A percentile compares a stretch with the other conserved stretches of the same genome.
These are phyloP conservation scores for Kwoniella mangroviensis DNA, from an alignment of 768 basidiomycete species.

Conservation along the genomic window DNA sequence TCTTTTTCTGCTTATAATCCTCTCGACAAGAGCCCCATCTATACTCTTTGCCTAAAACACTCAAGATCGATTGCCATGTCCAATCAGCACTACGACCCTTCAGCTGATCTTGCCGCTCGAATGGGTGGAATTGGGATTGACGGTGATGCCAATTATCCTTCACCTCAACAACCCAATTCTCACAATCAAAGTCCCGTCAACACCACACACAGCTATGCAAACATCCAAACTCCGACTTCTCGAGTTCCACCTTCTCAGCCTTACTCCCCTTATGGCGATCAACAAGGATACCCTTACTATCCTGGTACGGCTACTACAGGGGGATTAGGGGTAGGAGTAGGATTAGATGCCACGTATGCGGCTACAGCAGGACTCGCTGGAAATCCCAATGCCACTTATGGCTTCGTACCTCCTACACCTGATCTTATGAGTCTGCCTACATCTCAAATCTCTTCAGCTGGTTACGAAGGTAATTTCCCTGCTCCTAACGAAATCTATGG, in stretches of 20 bases:
- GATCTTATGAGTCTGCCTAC: background rate
- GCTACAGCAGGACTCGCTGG: background rate
- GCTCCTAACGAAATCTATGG: conserved; percentile 7
- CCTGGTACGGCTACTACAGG: background rate
- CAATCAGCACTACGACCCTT: conserved; percentile 6
- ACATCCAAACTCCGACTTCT: conserved; percentile 9
- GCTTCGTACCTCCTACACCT: conserved; percentile 3
- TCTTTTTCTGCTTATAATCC: background rate
- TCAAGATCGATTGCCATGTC: background rate
- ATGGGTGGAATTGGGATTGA: conserved; percentile 18
- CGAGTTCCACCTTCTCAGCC: background rate
- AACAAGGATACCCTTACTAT: conserved; percentile 16
- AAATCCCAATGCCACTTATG: conserved; percentile 5
- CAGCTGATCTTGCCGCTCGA: conserved; percentile 14
- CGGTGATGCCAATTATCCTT: background rate
- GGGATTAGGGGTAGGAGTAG: conserved; percentile 1
- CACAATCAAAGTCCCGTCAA: conserved; percentile 10
- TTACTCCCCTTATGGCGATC: conserved; percentile 12
- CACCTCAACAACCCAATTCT: conserved; percentile 12
- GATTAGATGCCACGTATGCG: conserved; percentile 8
- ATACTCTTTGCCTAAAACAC: background rate
- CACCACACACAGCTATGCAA: conserved; percentile 13
- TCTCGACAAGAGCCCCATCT: background rate
- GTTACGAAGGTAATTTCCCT: conserved; percentile 10
- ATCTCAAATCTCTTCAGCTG: conserved; percentile 7